Base-by-base conservation (phyloP, 805 yeast species). In the Schwanniomyces vanrijiae region DNA sequence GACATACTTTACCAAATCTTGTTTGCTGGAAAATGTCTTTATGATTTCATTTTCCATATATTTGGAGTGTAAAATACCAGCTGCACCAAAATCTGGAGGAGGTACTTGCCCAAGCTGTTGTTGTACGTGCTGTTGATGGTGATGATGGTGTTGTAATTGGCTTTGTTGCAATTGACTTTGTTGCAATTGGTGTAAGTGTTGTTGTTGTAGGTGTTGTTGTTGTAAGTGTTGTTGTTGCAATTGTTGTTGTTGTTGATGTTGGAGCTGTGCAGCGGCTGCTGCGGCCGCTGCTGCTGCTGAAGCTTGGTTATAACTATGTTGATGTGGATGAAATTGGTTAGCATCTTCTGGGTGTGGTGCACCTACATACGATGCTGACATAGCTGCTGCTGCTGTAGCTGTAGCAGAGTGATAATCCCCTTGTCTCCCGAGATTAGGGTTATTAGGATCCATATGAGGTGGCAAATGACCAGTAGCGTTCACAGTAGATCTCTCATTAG, bases 31-130 rank as follows among this genome's bases (percentile, higher is more conserved):
- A 44, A 65, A 65, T 2, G 67, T 61, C 49, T 60, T 60, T 46
- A 65, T 50, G 45, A 63, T 59, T 55, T 69, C 71, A 55, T 68
- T 62, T 29, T 64, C 68, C 43, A 55, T 53, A 43, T 52, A 64
- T 44, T 56, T 54, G 2, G 68, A 64, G 6, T 58, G 55, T 28
- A 62, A 47, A 38, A 50, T 55, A 24, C 55, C 49, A 18, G 46
- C 50, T n/a, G 43, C 50, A 19, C 54, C 58, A 31, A 37, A 54
- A 24, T 51, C 56, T 9, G 52, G 54, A 37, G 54, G 40, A 14
- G 44, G 28, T 5, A 29, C 47, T 18, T 44, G 45, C 43, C 48
- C 42, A 33, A 44, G 46, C 19, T 42, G 47, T n/a, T 40, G 49
- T 10, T 38, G 50, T 13, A 39, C 55, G 37, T 59, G 63, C 46